phyloP scores from a whole-genome alignment of 148 eudicot species.

The Euryodendron excelsum region DNA sequence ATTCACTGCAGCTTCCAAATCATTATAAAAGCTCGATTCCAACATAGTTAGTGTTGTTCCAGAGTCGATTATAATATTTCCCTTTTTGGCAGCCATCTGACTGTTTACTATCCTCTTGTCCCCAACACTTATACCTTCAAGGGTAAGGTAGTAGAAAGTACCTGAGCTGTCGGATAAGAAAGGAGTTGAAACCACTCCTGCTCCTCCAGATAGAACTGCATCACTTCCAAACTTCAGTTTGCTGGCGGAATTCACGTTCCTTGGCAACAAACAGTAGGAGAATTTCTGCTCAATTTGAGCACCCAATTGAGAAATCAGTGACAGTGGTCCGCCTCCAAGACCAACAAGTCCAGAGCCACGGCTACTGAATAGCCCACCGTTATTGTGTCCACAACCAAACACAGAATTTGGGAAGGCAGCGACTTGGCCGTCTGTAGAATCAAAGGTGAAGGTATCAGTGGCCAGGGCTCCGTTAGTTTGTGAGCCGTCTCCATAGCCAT shows the following conservation, averaged over 20 bases:
- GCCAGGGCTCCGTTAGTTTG: conserved; percentile 26
- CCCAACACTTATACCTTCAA: conserved; percentile 11
- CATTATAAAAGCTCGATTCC: not conserved
- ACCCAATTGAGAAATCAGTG: conserved; percentile 32
- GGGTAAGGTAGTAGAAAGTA: not conserved
- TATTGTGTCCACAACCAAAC: conserved; percentile 29
- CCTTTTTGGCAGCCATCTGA: not conserved
- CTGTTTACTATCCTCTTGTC: conserved; percentile 8
- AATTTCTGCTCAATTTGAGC: conserved; percentile 16
- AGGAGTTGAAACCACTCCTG: conserved; percentile 2
- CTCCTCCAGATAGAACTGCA: not conserved
- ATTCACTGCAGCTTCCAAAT: conserved; percentile 2
- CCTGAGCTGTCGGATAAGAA: not conserved
- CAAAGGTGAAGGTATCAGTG: conserved; percentile 27
- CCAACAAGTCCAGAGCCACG: conserved; percentile 33
- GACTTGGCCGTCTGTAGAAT: not conserved
- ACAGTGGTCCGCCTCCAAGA: conserved; percentile 32
- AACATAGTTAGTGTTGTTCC: conserved; percentile 21
- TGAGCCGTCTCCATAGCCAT: conserved; percentile 25
- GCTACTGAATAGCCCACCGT: conserved; percentile 26
- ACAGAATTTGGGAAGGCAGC: conserved; percentile 4
- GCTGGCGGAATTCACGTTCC: conserved; percentile 14
- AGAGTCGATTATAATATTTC: conserved; percentile 14
- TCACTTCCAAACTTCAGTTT: conserved; percentile 16
- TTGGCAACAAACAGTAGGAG: conserved; percentile 39